These are phyloP conservation scores for Ceratobasidium sp. DNA, from an alignment of 1,284 basidiomycete genomes.

Conservation along the genomic window DNA sequence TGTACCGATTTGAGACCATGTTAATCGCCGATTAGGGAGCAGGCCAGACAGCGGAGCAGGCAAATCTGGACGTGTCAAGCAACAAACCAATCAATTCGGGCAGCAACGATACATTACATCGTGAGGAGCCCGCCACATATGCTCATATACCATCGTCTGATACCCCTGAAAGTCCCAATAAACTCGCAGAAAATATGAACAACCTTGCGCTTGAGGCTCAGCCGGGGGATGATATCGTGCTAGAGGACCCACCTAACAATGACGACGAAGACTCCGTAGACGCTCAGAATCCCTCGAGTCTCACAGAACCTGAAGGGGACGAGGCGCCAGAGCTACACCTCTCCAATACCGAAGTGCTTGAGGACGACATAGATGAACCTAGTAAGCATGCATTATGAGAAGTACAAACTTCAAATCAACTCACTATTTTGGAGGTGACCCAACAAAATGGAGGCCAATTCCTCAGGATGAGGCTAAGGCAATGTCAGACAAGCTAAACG, in stretches of 20 bases:
- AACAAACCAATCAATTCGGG: neutral
- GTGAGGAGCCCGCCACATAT: neutral
- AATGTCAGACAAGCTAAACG: neutral
- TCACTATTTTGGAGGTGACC: neutral
- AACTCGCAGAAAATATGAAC: neutral
- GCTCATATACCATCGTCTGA: neutral
- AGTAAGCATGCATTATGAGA: neutral
- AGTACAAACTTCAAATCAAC: neutral
- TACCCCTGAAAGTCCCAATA: neutral
- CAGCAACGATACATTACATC: neutral
- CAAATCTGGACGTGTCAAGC: neutral
- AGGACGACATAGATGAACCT: neutral
- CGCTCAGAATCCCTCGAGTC: neutral
- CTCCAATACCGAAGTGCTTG: neutral
- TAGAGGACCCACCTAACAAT: slow-evolving; percentile 4
- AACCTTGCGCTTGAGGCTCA: neutral
- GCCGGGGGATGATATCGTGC: neutral
- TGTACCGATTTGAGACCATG: neutral
- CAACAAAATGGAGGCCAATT: neutral
- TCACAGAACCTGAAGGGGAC: neutral
- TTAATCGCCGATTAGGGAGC: neutral
- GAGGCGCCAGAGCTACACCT: neutral
- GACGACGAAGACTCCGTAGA: neutral
- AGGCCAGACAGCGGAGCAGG: neutral
- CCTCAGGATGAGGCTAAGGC: neutral